Evolutionary conservation across 768 basidiomycete species (phyloP).

Genomic region (Suillus decipiens): DNA sequence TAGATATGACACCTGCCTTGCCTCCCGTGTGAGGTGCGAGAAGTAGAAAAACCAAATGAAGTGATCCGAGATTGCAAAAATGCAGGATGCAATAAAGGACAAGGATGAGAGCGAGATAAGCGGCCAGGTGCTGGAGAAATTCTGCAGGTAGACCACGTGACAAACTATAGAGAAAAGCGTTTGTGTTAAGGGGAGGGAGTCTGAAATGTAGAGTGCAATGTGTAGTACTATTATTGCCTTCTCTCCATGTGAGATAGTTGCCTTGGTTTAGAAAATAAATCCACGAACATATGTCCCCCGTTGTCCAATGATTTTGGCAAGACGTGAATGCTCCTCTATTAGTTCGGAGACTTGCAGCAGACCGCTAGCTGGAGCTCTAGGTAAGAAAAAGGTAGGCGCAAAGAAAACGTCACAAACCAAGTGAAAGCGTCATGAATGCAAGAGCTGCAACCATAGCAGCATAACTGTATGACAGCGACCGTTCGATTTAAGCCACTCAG

Average conservation of each 20-base stretch:
- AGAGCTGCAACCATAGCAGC: conserved; percentile 76
- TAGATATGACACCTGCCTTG: conserved; percentile 49
- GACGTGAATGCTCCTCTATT: conserved; percentile 89
- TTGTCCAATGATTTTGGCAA: conserved; percentile 82
- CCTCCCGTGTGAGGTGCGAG: conserved; percentile 65
- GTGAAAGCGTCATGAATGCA: conserved; percentile 86
- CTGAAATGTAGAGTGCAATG: conserved; percentile 72
- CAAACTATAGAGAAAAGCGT: conserved; percentile 79
- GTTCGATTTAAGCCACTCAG: conserved; percentile 8
- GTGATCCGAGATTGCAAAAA: conserved; percentile 85
- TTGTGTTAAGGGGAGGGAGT: conserved; percentile 76
- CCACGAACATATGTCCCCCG: conserved; percentile 84
- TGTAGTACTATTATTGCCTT: conserved; percentile 83
- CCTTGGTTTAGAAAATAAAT: conserved; percentile 3
- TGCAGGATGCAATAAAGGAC: conserved; percentile 84
- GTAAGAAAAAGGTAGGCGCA: conserved; percentile 11
- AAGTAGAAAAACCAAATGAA: conserved; percentile 98
- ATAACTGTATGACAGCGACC: conserved; percentile 49
- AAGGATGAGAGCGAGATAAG: conserved; percentile 86
- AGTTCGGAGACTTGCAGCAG: conserved; percentile 92
- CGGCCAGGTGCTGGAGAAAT: conserved; percentile 90
- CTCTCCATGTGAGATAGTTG: conserved; percentile 10
- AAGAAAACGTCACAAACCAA: conserved; percentile 55
- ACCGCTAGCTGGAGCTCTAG: conserved; percentile 70
- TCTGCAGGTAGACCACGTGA: conserved; percentile 89